phyloP scores from a whole-genome alignment of 345 rosid species.

The Acer negundo region DNA sequence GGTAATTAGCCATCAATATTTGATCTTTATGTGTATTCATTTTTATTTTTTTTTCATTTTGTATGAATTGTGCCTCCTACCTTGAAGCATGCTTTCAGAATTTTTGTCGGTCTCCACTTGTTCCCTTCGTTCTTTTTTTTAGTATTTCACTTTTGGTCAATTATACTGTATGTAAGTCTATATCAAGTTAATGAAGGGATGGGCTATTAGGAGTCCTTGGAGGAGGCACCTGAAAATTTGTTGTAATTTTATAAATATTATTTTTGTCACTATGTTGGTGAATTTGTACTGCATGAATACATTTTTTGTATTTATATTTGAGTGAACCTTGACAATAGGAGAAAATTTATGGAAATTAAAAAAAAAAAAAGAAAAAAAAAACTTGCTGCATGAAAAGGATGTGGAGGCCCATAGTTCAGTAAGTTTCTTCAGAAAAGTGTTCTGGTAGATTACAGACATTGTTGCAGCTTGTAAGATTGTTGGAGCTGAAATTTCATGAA shows the following conservation, averaged over 20 bases:
- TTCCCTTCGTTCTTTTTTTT: not conserved
- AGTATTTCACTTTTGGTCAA: not conserved
- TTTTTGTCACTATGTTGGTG: not conserved
- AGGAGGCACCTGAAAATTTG: not conserved
- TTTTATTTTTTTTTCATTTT: not conserved
- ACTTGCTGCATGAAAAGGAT: not conserved
- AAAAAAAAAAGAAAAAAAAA: not conserved
- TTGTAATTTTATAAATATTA: not conserved
- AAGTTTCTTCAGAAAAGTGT: not conserved
- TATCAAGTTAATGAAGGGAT: not conserved
- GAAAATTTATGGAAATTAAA: not conserved
- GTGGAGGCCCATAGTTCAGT: not conserved
- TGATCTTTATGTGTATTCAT: not conserved
- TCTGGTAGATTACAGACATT: not conserved
- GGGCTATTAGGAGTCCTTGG: conserved; percentile 5
- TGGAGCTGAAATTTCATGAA: not conserved
- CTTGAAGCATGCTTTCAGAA: not conserved
- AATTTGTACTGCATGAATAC: not conserved
- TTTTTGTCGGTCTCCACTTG: not conserved
- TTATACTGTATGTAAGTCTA: not conserved
- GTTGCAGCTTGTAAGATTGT: not conserved
- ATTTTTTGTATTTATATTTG: no score
- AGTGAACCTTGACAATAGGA: not conserved
- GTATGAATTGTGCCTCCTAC: not conserved
- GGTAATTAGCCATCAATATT: conserved; percentile 38